Base-by-base conservation (phyloP, 2,329 filamentous ascomycete species). In the Colletotrichum lupini region DNA sequence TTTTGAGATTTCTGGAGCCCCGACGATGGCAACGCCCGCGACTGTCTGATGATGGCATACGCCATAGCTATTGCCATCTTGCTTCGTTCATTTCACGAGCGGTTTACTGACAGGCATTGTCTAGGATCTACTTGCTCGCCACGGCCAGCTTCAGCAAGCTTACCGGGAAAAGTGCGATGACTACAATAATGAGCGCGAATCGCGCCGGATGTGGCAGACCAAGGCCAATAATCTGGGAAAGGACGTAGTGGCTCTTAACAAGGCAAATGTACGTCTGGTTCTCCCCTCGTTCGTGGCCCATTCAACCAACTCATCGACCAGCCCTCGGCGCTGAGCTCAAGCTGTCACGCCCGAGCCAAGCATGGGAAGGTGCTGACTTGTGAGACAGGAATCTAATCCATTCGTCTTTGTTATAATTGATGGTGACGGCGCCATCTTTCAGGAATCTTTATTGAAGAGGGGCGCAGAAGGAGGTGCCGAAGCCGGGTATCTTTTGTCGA, bases 381-480 rank as follows among this genome's bases (percentile, higher is more conserved):
- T 4, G n/a, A 19, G 5, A 11, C 67, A 82, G 80, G 80, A 83
- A 61, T 78, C 79, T 30, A 77, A 77, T 19, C 77, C 79, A 0
- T 82, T 83, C 46, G 81, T 80, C 11, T 80, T 79, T 49, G 78
- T 80, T 30, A 77, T 82, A 56, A 78, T 83, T 24, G 81, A 83
- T 30, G 82, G 82, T 19, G 81, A 83, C 37, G 81, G 81, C 2
- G 80, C 80, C 14, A 73, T 81, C 22, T 83, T 83, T 57, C 76
- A 77, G 24, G 80, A 82, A 14, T 77, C 80, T 4, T 76, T 81
- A 35, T 78, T 82, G 28, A 75, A 73, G 26, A 73, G 67, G 8
- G 81, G 81, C 16, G 78, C 79, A 14, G 78, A 81, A 11, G 82
- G 81, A 30, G 82, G 82, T 57, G 75, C 76, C 9, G 74, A 78